A percentile compares a stretch with the other conserved stretches of the same genome.
Conservation (phyloP, 306 rosid genomes). For the Quercus gilva region DNA sequence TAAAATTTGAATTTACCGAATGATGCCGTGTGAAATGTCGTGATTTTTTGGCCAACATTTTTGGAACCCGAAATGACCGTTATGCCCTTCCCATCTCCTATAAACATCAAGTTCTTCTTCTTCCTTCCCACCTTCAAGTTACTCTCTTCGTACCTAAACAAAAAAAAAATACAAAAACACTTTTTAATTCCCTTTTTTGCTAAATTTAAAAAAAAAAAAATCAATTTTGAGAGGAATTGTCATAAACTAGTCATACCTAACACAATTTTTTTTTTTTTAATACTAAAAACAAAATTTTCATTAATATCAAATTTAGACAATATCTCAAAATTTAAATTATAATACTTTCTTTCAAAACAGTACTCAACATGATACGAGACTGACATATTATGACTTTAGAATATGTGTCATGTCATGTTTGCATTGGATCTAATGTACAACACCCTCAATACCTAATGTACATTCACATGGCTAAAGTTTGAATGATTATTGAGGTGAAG, state of each 20-base stretch:
- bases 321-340: no score
- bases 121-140: slow-evolving; percentile 88
- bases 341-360: no score
- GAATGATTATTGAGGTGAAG: slow-evolving; percentile 16
- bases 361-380: no score
- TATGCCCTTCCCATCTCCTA: slow-evolving; percentile 83
- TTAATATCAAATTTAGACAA: no score
- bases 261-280: no score
- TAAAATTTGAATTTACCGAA: slow-evolving; percentile 51
- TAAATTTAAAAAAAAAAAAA: neutral
- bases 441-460: no score
- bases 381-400: no score
- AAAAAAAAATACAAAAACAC: neutral
- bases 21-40: slow-evolving; percentile 94
- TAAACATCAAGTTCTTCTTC: slow-evolving; percentile 74
- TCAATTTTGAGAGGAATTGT: neutral
- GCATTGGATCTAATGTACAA: no score
- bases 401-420: rapidly evolving
- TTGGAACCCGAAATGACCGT: slow-evolving; percentile 67
- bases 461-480: slow-evolving; percentile 36
- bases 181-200: neutral
- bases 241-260: neutral
- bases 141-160: slow-evolving; percentile 67
- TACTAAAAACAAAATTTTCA: no score
- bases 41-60: slow-evolving; percentile 29